A percentile compares a stretch with the other conserved stretches of the same genome.
phyloP scores from a whole-genome alignment of 108 stramenopile species.

The Conticribra guillardii region DNA sequence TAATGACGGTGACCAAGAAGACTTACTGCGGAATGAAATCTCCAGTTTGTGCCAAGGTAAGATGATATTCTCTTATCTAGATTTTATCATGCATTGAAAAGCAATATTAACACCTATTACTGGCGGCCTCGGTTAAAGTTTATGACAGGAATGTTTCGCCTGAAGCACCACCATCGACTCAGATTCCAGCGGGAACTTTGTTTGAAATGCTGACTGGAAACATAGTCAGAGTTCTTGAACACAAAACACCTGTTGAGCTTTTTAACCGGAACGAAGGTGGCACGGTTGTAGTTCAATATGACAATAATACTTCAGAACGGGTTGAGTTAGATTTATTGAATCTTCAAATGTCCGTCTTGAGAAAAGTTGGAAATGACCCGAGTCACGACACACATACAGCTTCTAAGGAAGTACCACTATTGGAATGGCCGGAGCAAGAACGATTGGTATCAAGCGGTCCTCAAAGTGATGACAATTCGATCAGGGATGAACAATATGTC shows the following conservation, averaged over 20 bases:
- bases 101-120: no score
- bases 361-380: slow-evolving; percentile 4
- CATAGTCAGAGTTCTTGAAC: slow-evolving; percentile 29
- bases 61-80: neutral
- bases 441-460: neutral
- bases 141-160: slow-evolving; percentile 28
- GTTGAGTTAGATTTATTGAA: slow-evolving; percentile 19
- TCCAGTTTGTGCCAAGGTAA: slow-evolving; percentile 35
- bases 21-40: slow-evolving; percentile 47
- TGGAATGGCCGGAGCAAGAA: slow-evolving; percentile 45
- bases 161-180: slow-evolving; percentile 7
- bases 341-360: slow-evolving; percentile 39
- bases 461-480: no score
- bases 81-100: slow-evolving; percentile 1
- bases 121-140: no score
- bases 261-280: slow-evolving; percentile 26
- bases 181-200: slow-evolving; percentile 36
- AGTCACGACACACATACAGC: neutral
- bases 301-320: neutral
- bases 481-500: neutral
- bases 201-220: slow-evolving; percentile 38
- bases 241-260: slow-evolving; percentile 8
- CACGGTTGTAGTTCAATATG: slow-evolving; percentile 8
- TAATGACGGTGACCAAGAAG: slow-evolving; percentile 52
- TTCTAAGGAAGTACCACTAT: slow-evolving; percentile 8